A percentile compares a stretch with the other conserved stretches of the same genome.
These are phyloP conservation scores for Casuarina cunninghamiana DNA, from an alignment of 306 rosid genomes.

Conservation along the genomic window DNA sequence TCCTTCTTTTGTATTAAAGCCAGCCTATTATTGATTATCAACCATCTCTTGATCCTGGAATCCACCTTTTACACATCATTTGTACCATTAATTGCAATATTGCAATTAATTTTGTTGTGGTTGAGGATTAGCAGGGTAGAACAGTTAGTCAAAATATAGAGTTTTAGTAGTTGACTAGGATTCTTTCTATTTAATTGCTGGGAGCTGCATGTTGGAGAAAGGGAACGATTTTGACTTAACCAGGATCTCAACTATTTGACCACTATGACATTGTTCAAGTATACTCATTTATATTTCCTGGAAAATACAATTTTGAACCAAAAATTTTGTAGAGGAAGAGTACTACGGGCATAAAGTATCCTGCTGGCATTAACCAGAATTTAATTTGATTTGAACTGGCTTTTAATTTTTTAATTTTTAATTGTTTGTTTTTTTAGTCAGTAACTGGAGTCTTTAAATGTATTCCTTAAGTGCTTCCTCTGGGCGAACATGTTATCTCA, in stretches of 20 bases:
- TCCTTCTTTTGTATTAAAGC: slow-evolving; percentile 9
- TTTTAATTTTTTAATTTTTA: background rate
- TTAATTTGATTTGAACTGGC: background rate
- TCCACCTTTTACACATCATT: background rate
- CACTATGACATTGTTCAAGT: background rate
- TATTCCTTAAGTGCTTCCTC: background rate
- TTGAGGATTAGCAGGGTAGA: background rate
- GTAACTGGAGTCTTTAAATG: background rate
- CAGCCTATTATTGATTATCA: background rate
- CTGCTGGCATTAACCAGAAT: background rate
- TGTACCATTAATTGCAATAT: background rate
- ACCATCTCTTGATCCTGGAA: background rate
- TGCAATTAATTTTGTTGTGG: background rate
- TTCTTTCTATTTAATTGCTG: background rate
- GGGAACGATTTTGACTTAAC: background rate
- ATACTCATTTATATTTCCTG: background rate
- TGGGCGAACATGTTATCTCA: background rate
- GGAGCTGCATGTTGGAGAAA: background rate
- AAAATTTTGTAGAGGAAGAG: background rate
- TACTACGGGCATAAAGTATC: background rate
- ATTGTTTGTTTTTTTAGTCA: background rate
- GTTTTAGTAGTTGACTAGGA: background rate
- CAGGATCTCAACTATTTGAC: too few relatives aligned
- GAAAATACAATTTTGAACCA: background rate
- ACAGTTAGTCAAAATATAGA: background rate